Conservation (phyloP, 2,329 filamentous ascomycete genomes). For the Periconia macrospinosa region DNA sequence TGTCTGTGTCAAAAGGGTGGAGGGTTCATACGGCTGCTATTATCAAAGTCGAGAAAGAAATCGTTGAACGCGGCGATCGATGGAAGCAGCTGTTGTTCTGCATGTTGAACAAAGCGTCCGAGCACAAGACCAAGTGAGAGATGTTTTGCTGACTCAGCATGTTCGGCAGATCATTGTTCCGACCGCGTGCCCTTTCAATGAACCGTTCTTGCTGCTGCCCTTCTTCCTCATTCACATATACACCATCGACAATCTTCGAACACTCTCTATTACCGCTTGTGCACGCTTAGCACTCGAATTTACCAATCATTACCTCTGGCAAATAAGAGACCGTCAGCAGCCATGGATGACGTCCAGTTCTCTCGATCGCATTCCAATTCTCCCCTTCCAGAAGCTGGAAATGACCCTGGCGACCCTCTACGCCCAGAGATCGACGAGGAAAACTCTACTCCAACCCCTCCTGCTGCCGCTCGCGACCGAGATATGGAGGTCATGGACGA, state of each 20-base stretch:
- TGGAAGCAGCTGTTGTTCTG: neutral
- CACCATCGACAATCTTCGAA: neutral
- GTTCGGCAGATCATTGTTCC: slow-evolving; percentile 3
- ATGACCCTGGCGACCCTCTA: slow-evolving; percentile 50
- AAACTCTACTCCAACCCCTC: slow-evolving; percentile 48
- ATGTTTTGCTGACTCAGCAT: slow-evolving; percentile 1
- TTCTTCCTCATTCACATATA: slow-evolving; percentile 1
- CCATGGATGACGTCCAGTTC: slow-evolving; percentile 51
- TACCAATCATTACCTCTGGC: no score
- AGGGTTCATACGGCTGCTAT: no score
- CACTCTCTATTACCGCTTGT: neutral
- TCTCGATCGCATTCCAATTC: slow-evolving; percentile 41
- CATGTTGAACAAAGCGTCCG: neutral
- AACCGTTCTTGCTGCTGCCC: neutral
- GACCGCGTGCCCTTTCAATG: neutral
- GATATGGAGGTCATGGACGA: slow-evolving; percentile 50
- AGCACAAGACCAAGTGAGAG: neutral
- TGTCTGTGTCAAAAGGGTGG: no score
- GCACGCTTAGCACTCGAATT: neutral
- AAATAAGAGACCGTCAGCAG: neutral
- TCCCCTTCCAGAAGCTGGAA: slow-evolving; percentile 50
- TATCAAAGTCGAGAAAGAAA: no score
- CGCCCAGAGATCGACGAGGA: slow-evolving; percentile 54
- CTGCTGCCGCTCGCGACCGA: slow-evolving; percentile 45
- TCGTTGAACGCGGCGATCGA: no score